phyloP scores from a whole-genome alignment of 352 stramenopile species.

The Globisporangium cystogenes region DNA sequence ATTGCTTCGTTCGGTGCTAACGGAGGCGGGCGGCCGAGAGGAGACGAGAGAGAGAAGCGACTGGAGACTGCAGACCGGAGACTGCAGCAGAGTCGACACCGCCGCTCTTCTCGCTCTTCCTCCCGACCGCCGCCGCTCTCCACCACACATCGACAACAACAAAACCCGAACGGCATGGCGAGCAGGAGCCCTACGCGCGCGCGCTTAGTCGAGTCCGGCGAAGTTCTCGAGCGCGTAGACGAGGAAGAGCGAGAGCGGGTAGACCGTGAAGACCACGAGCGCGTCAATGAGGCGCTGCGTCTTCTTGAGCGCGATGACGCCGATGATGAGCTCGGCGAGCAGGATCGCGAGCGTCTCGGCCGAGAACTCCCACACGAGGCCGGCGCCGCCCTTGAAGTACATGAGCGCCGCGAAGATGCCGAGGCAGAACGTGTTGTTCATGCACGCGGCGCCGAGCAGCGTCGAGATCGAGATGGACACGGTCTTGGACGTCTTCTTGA shows the following conservation, averaged over 20 bases:
- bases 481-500: constrained; percentile 97
- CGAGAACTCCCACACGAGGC: constrained; percentile 97
- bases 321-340: constrained; percentile 91
- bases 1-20: not conserved
- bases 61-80: not conserved
- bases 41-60: too few relatives aligned
- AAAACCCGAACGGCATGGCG: not conserved
- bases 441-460: constrained; percentile 94
- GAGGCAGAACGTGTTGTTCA: constrained; percentile 99
- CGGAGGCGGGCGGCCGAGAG: too few relatives aligned
- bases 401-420: constrained; percentile 97
- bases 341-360: constrained; percentile 97
- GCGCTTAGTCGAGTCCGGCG: constrained; percentile 84
- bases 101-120: not conserved
- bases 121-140: not conserved
- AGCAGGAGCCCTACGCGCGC: not conserved
- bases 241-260: constrained; percentile 91
- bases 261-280: constrained; percentile 86
- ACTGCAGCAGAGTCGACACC: not conserved
- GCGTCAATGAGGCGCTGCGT: constrained; percentile 84
- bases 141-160: not conserved
- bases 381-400: constrained; percentile 81
- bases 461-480: constrained; percentile 95
- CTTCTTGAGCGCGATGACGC: constrained; percentile 78
- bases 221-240: constrained; percentile 92